A percentile compares a stretch with the other conserved stretches of the same genome.
Conservation (phyloP, 1,284 basidiomycete genomes). For the Microbotryum lychnidis-dioicae region DNA sequence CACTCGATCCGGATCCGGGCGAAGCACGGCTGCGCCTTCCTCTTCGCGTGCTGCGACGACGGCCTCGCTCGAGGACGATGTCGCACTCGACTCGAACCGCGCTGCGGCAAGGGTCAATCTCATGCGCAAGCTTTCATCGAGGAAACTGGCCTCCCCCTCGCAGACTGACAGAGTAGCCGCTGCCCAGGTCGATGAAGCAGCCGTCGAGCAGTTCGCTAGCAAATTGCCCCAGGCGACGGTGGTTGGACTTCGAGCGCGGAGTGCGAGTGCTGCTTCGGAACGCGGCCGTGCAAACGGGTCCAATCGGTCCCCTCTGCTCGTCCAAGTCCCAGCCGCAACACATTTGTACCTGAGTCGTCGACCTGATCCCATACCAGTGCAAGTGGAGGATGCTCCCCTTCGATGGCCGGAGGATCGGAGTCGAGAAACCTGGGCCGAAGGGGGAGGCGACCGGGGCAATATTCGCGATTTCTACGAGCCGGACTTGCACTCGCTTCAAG, state of each 20-base stretch:
- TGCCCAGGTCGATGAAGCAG: not conserved
- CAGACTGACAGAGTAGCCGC: not conserved
- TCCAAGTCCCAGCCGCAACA: not conserved
- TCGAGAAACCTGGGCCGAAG: too few species aligned
- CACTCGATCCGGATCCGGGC: not conserved
- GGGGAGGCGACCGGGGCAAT: too few species aligned
- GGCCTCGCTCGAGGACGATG: constrained; percentile 2
- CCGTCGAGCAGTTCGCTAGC: not conserved
- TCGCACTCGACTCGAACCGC: constrained; percentile 9
- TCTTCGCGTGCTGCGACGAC: not conserved
- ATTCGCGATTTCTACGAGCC: too few species aligned
- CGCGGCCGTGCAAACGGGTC: constrained; percentile 7
- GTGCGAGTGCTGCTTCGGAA: constrained; percentile 17
- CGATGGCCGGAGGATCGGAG: too few species aligned
- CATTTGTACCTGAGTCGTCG: not conserved
- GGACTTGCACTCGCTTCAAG: too few species aligned
- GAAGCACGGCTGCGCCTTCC: too few species aligned
- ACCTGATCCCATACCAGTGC: too few species aligned
- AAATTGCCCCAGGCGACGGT: not conserved
- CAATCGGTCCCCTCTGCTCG: constrained; percentile 4
- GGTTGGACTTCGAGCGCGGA: constrained; percentile 10
- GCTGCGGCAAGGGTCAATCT: constrained; percentile 32
- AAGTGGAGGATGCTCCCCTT: too few species aligned
- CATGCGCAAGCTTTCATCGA: constrained; percentile 33
- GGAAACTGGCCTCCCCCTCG: constrained; percentile 18